Conservation (phyloP, 2,329 filamentous ascomycete species). For the Trichophyton verrucosum region DNA sequence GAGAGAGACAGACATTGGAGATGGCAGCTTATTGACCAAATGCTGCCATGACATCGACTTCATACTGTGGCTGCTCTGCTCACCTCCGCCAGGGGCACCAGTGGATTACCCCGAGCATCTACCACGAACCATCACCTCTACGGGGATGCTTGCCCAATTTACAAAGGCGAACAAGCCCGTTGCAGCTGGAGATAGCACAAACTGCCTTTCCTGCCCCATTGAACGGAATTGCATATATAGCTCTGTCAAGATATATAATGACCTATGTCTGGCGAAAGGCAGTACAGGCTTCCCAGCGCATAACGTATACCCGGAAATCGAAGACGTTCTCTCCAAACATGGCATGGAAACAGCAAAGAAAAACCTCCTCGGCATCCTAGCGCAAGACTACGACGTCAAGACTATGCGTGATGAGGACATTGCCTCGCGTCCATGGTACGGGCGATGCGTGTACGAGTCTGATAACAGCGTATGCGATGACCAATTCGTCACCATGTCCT, state of each 20-base stretch:
- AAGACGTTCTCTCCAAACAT: slow-evolving; percentile 48
- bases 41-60: slow-evolving; percentile 95
- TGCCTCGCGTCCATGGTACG: slow-evolving; percentile 56
- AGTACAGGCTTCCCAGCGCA: slow-evolving; percentile 71
- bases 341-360: slow-evolving; percentile 40
- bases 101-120: slow-evolving; percentile 48
- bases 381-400: slow-evolving; percentile 45
- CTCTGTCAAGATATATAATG: slow-evolving; percentile 68
- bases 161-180: slow-evolving; percentile 61
- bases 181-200: slow-evolving; percentile 63
- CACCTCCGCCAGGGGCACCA: slow-evolving; percentile 43
- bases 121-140: slow-evolving; percentile 62
- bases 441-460: slow-evolving; percentile 85
- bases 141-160: slow-evolving; percentile 68
- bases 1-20: slow-evolving; percentile 57
- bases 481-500: slow-evolving; percentile 75
- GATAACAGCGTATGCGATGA: slow-evolving; percentile 94
- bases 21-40: slow-evolving; percentile 76
- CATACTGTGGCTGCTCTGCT: slow-evolving; percentile 78
- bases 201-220: slow-evolving; percentile 69
- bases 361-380: slow-evolving; percentile 37
- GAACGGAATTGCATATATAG: slow-evolving; percentile 73
- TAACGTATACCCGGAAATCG: slow-evolving; percentile 85
- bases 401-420: slow-evolving; percentile 42
- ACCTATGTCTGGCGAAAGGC: slow-evolving; percentile 52